Evolutionary conservation across 495 filamentous ascomycete species (phyloP), one percentile per base, ranked within the genome.

Genomic region (Darksidea phi): DNA sequence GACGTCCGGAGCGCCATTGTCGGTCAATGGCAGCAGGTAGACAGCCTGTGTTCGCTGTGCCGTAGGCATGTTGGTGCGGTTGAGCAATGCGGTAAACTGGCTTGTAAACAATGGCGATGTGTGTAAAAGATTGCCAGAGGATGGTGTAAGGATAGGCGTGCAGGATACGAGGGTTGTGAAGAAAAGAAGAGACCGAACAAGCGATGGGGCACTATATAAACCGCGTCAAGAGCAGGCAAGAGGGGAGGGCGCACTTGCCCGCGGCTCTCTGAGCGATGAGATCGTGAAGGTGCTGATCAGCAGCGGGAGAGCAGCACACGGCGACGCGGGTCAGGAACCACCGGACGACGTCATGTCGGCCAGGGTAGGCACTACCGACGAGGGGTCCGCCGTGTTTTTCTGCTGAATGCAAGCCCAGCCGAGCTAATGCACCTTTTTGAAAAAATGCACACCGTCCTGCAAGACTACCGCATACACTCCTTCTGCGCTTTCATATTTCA

Each of bases 1-100:
- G 37, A 99, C 85, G 76, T 94, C 88, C 37, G 95, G 95, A 61
- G 91, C 87, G 67, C 95, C 95, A 75, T 88, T 81, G 73, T 99
- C 94, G 70, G 87, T 92, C 72, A 99, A 82, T 50, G 88, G 88
- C 51, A 99, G 80, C 64, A 94, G 76, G 74, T 97, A 94, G 55
- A 97, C 82, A 28, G 52, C 63, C 59, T 70, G 68, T 42, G 64
- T 23, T 32, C 24, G 57, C 58, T 61, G 20, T 20, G 28, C 10
- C 34, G n/a, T 25, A 20, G 53, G 13, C 60, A 63, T 63, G 47
- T 8, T 23, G 10, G 25, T 41, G 51, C 45, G 26, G 26, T 36
- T 46, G 47, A 38, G 37, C 37, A 32, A 15, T 52, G 42, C 54
- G 54, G 60, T 53, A 37, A 53, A 28, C 38, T 63, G 46, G 61